Evolutionary conservation across 805 yeast species (phyloP), one percentile per base, ranked within the genome.

Genomic region (Hanseniaspora singularis): DNA sequence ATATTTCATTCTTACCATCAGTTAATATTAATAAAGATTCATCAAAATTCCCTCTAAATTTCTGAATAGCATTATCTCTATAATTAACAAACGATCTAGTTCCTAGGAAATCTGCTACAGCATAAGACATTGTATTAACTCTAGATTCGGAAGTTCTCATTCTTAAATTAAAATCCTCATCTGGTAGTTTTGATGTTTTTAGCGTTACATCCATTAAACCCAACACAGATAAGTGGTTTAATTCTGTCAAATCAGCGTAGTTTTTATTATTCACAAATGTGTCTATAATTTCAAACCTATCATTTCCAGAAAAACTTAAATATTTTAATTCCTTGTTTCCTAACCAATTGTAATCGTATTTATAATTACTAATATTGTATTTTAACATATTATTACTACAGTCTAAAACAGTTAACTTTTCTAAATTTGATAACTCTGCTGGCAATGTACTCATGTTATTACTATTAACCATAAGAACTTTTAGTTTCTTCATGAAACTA

Each of bases 331-430:
- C 75, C 46, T 72, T 68, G 58, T 92, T 92, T 68, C 78, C 79
- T 55, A 81, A 79, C 98, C 98, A 92, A 63, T 86, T 92, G 96
- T 97, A 92, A 60, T 92, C 98, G 58, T 85, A 89, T 14, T 92
- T 94, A 73, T 87, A 84, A 61, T 92, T 92, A 3, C 92, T 81
- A 48, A 89, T 86, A 56, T 92, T 92, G 63, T 92, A 92, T 57
- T 87, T 83, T 63, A 92, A 68, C 51, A 79, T 80, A 60, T 92
- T 92, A 2, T 94, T 83, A 3, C 96, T 95, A 15, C 85, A 92
- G 64, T 92, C 99, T 31, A 92, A 70, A 9, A 78, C 80, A 27
- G 72, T 73, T 56, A 92, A 65, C 22, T 74, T 71, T 1, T 64
- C 58, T 38, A 87, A 70, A 49, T 79, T 79, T 8, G 89, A 77